Base-by-base conservation (phyloP, 73 alveolate species). In the Paramecium primaurelia region DNA sequence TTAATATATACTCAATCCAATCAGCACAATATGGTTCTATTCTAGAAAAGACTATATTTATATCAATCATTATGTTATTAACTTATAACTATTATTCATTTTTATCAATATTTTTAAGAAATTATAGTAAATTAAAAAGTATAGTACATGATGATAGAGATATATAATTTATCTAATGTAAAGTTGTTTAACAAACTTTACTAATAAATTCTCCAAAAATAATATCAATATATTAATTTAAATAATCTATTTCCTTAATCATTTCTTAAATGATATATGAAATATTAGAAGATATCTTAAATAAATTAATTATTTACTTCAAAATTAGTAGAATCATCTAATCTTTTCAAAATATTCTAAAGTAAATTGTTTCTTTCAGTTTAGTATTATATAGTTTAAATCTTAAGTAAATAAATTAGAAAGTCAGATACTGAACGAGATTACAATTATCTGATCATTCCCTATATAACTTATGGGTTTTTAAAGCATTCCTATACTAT, bases 361-460 rank as follows among this genome's bases (percentile, higher is more conserved):
- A 54, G 32, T 4, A 54, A 14, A 54, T 54, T 54, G 10, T 18
- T n/a, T 54, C 20, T 54, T 54, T 54, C 14, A 54, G 1, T 18
- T 54, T 54, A 4, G 22, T 54, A 54, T 54, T 54, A 1, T 1
- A 3, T 1, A 18, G 14, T 18, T 54, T 25, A 54, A 54, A n/a
- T 34, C 32, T 54, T 2, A 3, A 80, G 36, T 42, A 80, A 32
- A 40, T 80, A 40, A 10, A 80, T 8, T 8, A 80, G 25, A 11
- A 80, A 59, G 10, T 80, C 91, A 2, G 77, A 40, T 11, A 80
- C 36, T n/a, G 91, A 80, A 8, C 58, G 47, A 11, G 91, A 80
- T 80, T 42, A 80, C 28, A 80, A 32, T 10, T 80, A 36, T 26
- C 37, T 80, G 2, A 80, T 9, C 30, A 80, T 20, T 28, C 58